Evolutionary conservation across 2,329 filamentous ascomycete genomes (phyloP), one percentile per base, ranked within the genome.

Genomic region (Pseudogymnoascus sp.): DNA sequence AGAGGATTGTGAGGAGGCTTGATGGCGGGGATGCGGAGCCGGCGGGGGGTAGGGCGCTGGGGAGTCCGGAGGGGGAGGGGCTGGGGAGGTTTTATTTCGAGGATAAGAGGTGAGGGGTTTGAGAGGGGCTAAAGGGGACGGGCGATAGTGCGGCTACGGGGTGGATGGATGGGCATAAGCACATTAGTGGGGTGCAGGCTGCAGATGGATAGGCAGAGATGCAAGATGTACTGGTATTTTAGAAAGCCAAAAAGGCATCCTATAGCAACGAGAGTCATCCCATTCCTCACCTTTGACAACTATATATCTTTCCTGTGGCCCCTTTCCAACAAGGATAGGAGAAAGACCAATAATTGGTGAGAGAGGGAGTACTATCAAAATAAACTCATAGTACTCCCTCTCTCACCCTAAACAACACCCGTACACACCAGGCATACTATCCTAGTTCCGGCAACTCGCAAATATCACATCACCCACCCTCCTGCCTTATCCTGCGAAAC

Each of bases 61-160:
- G 78, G 21, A 81, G 74, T 40, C 76, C 80, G 0, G 77, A 77
- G 8, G 75, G 77, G 28, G 75, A 75, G 38, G 79, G 79, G 10
- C 69, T 86, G 61, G 84, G 84, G 13, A 82, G 80, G 66, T 85
- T 86, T 68, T 84, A 83, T 67, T 87, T 87, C 69, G 86, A 87
- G 70, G 78, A 80, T 11, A 77, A 78, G 66, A 28, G 44, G 44
- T 53, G 23, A 28, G 26, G 6, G 26, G 26, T 17, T 15, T 15
- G 1, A 15, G 19, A 13, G 19, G 15, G 5, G 26, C 26, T 6
- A 8, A 28, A 7, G 2, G 44, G 13, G 11, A 6, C 6, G 15
- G 31, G 31, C 2, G 31, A 33, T 33, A 28, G 9, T 21, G 11
- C 42, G 19, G 21, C 42, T 44, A 11, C 11, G 21, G 21, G 26